phyloP scores from a whole-genome alignment of 352 stramenopile genomes.

The Paralagenidium karlingii region DNA sequence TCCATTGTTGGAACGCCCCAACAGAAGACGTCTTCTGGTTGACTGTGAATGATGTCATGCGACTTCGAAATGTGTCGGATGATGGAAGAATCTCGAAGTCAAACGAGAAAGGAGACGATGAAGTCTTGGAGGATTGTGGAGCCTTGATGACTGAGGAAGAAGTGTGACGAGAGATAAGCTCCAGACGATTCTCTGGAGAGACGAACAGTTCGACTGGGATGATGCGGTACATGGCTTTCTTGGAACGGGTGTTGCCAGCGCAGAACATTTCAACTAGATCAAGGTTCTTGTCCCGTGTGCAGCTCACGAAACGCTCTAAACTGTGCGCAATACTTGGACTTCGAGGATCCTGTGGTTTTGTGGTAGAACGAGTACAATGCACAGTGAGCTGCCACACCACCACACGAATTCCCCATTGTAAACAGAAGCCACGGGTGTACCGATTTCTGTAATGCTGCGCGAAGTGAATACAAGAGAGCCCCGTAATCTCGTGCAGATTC shows the following conservation, averaged over 20 bases:
- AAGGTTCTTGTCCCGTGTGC: slow-evolving; percentile 2
- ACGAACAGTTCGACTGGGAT: slow-evolving; percentile 76
- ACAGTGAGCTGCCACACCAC: neutral
- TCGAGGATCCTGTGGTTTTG: neutral
- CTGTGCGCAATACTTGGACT: neutral
- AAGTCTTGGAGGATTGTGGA: slow-evolving; percentile 13
- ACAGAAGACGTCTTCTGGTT: neutral
- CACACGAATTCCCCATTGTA: neutral
- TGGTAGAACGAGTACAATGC: neutral
- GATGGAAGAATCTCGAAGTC: slow-evolving; percentile 40
- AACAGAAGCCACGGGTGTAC: no score
- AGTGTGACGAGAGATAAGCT: slow-evolving; percentile 48
- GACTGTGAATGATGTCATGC: slow-evolving; percentile 16
- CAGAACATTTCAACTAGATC: slow-evolving; percentile 76
- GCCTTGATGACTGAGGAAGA: slow-evolving; percentile 22
- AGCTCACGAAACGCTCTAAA: no score
- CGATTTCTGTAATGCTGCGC: neutral
- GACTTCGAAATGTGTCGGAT: slow-evolving; percentile 26
- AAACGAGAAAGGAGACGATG: slow-evolving; percentile 31
- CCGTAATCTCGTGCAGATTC: slow-evolving; percentile 68
- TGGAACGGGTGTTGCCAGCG: slow-evolving; percentile 61
- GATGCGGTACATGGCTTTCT: slow-evolving; percentile 65
- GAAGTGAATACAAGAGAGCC: slow-evolving; percentile 54
- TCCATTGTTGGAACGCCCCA: slow-evolving; percentile 46
- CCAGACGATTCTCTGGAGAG: slow-evolving; percentile 27